Evolutionary conservation across 805 yeast species (phyloP).

Genomic region (Yueomyces sp.): DNA sequence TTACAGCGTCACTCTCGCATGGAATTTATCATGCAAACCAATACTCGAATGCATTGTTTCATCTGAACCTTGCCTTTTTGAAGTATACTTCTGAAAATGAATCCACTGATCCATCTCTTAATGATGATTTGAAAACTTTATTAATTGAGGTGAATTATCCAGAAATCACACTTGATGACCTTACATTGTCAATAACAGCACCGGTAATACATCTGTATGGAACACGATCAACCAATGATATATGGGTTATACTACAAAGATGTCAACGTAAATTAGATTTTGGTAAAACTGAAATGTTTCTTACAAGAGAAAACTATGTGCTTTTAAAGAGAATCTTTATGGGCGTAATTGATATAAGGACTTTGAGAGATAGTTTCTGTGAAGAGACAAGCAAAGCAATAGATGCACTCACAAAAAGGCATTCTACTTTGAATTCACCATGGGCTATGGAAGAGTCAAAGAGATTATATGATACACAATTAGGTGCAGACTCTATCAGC

Average conservation of each 20-base stretch:
- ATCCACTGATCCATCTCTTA: conserved; percentile 19
- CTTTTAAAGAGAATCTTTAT: conserved; percentile 58
- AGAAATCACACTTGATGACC: not conserved
- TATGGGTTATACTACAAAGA: not conserved
- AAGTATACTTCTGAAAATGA: conserved; percentile 56
- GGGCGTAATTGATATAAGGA: conserved; percentile 32
- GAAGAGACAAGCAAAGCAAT: not conserved
- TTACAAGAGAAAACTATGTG: conserved; percentile 62
- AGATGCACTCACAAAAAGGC: not conserved
- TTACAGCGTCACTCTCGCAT: no score
- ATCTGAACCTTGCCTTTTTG: conserved; percentile 56
- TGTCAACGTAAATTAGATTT: conserved; percentile 39
- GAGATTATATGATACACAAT: not conserved
- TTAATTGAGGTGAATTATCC: not conserved
- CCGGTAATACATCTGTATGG: not conserved
- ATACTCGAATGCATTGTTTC: conserved; percentile 69
- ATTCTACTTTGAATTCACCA: not conserved
- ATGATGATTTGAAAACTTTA: not conserved
- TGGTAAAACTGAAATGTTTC: conserved; percentile 51
- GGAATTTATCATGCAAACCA: no score
- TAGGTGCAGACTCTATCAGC: not conserved
- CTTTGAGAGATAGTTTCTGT: conserved; percentile 4
- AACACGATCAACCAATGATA: not conserved
- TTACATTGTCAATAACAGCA: not conserved
- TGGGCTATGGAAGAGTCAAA: not conserved